phyloP scores from a whole-genome alignment of 495 filamentous ascomycete genomes.

The Chaetomium fimeti region DNA sequence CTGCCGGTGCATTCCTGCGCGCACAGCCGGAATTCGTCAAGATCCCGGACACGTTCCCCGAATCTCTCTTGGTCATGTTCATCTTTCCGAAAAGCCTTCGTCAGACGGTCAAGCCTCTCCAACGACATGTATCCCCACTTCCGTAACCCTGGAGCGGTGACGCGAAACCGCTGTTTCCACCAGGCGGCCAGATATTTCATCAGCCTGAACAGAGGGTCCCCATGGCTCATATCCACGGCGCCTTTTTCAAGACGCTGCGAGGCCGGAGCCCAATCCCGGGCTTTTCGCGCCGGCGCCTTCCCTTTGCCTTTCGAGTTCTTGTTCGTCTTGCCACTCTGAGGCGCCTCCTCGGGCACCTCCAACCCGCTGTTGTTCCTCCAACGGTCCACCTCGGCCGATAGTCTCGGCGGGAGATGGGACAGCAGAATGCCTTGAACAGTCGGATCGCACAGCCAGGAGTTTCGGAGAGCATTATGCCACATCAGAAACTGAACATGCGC shows the following conservation, averaged over 20 bases:
- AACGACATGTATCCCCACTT: conserved; percentile 85
- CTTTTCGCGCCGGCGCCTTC: conserved; percentile 46
- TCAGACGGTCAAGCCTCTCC: conserved; percentile 63
- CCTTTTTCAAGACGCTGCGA: conserved; percentile 69
- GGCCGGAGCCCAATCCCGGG: conserved; percentile 72
- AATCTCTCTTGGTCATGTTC: conserved; percentile 59
- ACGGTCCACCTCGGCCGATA: conserved; percentile 69
- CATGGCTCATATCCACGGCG: conserved; percentile 66
- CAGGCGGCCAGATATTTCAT: conserved; percentile 72
- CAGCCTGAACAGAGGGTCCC: conserved; percentile 78
- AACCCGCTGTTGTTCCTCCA: conserved; percentile 70
- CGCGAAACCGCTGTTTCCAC: conserved; percentile 82
- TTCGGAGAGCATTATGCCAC: conserved; percentile 84
- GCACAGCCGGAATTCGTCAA: conserved; percentile 64
- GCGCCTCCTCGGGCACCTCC: conserved; percentile 40
- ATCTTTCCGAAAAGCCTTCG: conserved; percentile 62
- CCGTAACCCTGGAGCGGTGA: conserved; percentile 75
- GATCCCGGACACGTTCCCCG: conserved; percentile 67
- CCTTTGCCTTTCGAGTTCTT: conserved; percentile 41
- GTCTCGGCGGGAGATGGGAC: conserved; percentile 61
- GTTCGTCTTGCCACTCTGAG: not conserved
- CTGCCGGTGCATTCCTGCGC: conserved; percentile 77
- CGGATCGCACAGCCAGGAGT: conserved; percentile 78
- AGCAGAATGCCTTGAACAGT: conserved; percentile 76
- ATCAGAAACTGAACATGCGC: conserved; percentile 87